These are phyloP conservation scores for Pholiota adiposa DNA, from an alignment of 1,284 basidiomycete species.

Conservation along the genomic window DNA sequence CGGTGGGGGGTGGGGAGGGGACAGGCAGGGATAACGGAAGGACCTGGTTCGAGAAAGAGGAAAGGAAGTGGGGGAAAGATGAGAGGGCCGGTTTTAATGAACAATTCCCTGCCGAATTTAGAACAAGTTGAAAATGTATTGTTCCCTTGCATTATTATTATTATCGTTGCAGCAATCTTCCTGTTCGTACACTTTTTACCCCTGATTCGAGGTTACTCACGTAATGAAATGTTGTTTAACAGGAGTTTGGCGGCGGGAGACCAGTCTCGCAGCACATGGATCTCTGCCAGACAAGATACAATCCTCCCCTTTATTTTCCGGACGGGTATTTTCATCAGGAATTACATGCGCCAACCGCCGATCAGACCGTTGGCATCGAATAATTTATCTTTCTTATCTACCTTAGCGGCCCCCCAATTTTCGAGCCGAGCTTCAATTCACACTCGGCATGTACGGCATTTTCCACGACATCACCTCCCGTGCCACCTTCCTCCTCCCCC, in stretches of 20 bases:
- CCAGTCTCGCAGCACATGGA: slow-evolving; percentile 32
- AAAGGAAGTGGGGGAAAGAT: slow-evolving; percentile 61
- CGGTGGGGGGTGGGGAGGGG: slow-evolving; percentile 25
- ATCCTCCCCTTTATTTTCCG: slow-evolving; percentile 29
- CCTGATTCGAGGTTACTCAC: slow-evolving; percentile 61
- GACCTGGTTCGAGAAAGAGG: slow-evolving; percentile 46
- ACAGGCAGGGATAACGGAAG: slow-evolving; percentile 33
- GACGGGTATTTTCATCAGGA: slow-evolving; percentile 29
- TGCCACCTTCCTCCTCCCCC: slow-evolving; percentile 12
- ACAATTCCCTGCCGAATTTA: slow-evolving; percentile 71
- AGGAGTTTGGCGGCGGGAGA: slow-evolving; percentile 30
- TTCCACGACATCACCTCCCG: slow-evolving; percentile 24
- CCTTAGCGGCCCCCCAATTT: slow-evolving; percentile 32
- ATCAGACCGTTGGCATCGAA: slow-evolving; percentile 30
- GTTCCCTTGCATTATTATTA: slow-evolving; percentile 59
- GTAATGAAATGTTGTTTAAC: slow-evolving; percentile 49
- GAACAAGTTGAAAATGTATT: slow-evolving; percentile 61
- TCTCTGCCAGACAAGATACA: slow-evolving; percentile 6
- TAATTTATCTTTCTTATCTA: slow-evolving; percentile 12
- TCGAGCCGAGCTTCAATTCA: slow-evolving; percentile 19
- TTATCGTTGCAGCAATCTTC: slow-evolving; percentile 56
- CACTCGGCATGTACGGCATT: slow-evolving; percentile 25
- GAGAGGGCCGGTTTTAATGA: slow-evolving; percentile 73
- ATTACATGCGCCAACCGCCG: slow-evolving; percentile 37
- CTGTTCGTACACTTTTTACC: slow-evolving; percentile 49